Evolutionary conservation across 2,329 filamentous ascomycete genomes (phyloP), one percentile per base, ranked within the genome.

Genomic region (Blastomyces parvus): DNA sequence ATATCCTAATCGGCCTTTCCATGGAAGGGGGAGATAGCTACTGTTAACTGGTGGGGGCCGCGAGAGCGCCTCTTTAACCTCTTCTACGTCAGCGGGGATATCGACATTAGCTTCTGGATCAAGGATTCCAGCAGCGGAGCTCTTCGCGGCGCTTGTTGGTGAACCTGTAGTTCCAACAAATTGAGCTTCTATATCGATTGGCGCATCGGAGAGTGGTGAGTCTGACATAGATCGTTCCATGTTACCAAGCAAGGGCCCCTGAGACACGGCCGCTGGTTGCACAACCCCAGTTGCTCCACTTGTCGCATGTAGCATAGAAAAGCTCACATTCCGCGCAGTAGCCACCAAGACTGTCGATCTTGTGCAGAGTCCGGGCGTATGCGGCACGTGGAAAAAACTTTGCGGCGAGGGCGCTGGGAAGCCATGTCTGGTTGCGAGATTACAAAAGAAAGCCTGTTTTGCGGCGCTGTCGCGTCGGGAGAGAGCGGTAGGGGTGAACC

Each of bases 1-100:
- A 82, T 96, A 97, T 64, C 92, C 92, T 65, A 97, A 74, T 36
- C 92, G 84, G 0, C 93, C 93, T 76, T 88, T 91, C 92, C 92
- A 97, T 0, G 92, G 93, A 27, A 97, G 75, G 30, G 93, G 93
- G 25, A 97, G 80, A 70, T 87, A 90, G 67, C 84, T 84, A 71
- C 91, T 96, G 70, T 97, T 89, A 19, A 96, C 86, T 0, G 91
- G 85, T 7, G 91, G 90, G 14, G 88, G 83, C 62, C 90, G 81
- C 9, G 82, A 80, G 30, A 83, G 69, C 25, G 85, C 84, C 68
- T 82, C 80, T 66, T 83, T 80, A 59, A 86, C 75, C 68, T 86
- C 84, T 68, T 83, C 81, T 50, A 82, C 79, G 30, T 84, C 81
- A 11, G 79, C 77, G 4, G 73, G 73, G 27, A 82, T 76, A 60